Evolutionary conservation across 2,329 filamentous ascomycete genomes (phyloP), one percentile per base, ranked within the genome.

Genomic region (Neophaeococcomyces aloes): DNA sequence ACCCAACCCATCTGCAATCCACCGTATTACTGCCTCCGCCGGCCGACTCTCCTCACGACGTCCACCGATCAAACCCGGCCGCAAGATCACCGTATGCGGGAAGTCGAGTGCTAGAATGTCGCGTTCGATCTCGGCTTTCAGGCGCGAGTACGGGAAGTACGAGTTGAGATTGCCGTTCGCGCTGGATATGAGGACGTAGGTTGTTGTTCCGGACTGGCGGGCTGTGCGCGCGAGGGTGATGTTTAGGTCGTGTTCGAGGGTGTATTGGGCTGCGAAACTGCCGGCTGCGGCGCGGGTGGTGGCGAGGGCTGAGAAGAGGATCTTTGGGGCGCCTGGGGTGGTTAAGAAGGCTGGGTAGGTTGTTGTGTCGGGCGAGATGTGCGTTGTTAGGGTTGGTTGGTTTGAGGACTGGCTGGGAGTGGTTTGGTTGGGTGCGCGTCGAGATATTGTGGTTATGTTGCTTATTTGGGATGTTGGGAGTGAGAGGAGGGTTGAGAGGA

Each of bases 51-150:
- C 70, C 55, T 81, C 72, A 44, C 88, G 72, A 13, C 75, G 60
- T 2, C 88, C 88, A 2, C 87, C 61, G 53, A 95, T 83, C 48
- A 87, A 50, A 0, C 84, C 88, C 0, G 88, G 88, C 34, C 79
- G 63, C 31, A 81, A 38, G 42, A 95, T 81, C 44, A 94, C 74
- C 3, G 79, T 81, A 52, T 83, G 78, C 38, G 88, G 83, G 58
- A 94, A 94, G 3, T 68, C 80, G 3, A 89, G 65, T 32, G 65
- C 75, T 59, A 76, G 75, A 47, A 94, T 74, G 13, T 78, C 70
- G 27, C 93, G 82, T 61, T 96, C 89, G 31, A 94, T 77, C 55
- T 91, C 84, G 18, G 77, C 79, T 70, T 95, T 95, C 85, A 95
- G 91, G 61, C 70, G 70, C 1, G 63, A 19, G 48, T 83, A 84